Evolutionary conservation across 768 basidiomycete species (phyloP), one percentile per base, ranked within the genome.

Genomic region (Trametes elegans): DNA sequence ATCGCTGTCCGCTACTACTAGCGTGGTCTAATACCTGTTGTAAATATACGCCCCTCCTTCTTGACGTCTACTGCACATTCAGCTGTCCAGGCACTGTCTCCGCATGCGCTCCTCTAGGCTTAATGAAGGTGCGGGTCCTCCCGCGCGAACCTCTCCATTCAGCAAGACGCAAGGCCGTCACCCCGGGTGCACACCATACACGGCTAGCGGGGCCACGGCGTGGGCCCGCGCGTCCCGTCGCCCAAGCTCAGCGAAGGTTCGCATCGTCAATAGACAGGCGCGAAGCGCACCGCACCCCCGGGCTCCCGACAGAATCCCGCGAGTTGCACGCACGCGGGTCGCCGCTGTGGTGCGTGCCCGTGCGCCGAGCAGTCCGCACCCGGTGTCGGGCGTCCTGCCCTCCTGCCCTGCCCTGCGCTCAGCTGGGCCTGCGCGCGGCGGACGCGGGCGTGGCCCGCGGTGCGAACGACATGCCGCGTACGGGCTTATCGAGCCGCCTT

Each of bases 161-260:
- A 26, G 45, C 19, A 35, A 24, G n/a, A 26, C 29, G 5, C 34
- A 26, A 34, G 21, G 23, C n/a, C 13, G 41, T 40, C 19, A 23
- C 23, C 19, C 5, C 18, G 29, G 29, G 14, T n/a, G 51, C 42
- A 16, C 49, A 27, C 23, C 38, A 31, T 50, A 32, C 26, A 29
- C 23, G 24, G 18, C 13, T 9, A 18, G 7, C n/a, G n/a, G n/a
- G n/a, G n/a, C n/a, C n/a, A n/a, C 24, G 24, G 3, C 24, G 13
- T 3, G 41, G 34, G 34, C 4, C 34, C 4, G 34, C 34, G 49
- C 38, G 7, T 26, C 21, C 28, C 40, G 14, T 19, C 27, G 29
- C 28, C 10, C 18, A 34, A 58, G 53, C 51, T 53, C 51, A 58
- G 57, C 57, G 57, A 58, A 58, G 51, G 51, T 53, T 53, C 57